Evolutionary conservation across 2,329 filamentous ascomycete species (phyloP), one percentile per base, ranked within the genome.

Genomic region (Davidsoniella virescens): DNA sequence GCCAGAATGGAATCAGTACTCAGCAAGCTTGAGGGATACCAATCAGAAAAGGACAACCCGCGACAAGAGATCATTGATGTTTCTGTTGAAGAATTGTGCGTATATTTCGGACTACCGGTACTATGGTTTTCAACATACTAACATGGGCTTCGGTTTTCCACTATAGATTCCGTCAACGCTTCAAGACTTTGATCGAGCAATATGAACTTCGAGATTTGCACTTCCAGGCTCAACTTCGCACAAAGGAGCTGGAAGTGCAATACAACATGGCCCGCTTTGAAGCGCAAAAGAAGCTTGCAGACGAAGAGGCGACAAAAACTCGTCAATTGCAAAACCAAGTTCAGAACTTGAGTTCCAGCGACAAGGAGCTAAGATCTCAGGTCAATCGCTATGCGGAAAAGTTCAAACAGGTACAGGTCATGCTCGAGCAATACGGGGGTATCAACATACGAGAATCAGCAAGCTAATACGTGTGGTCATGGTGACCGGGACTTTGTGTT

Each of bases 381-480:
- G 78, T 98, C 59, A 96, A 95, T 64, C 90, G 95, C 59, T 98
- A 98, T 60, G 90, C 95, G 23, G 92, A 98, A 63, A 98, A 96
- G 69, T 96, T 96, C 69, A 96, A 96, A 71, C 92, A 98, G 84
- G 90, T 94, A 77, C 65, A 75, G 64, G 50, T 54, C 26, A 20
- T 40, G 18, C 23, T 14, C 20, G 55, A 20, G 6, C 16, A 45
- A 50, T 33, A 42, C 44, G 55, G 49, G 57, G 56, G 52, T 17
- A 20, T 47, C 5, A 44, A 42, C 44, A 16, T 39, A 6, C 20
- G 39, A 39, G 41, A 44, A 33, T 23, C 17, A 29, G 25, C 8
- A 33, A 25, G 49, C 49, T 51, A 51, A 51, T 47, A 42, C 25
- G 16, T 9, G 10, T 47, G 50, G 44, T 16, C 26, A 44, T 20